A percentile compares a stretch with the other conserved stretches of the same genome.
Evolutionary conservation across 2,329 filamentous ascomycete genomes (phyloP).

Genomic region (Pestalotiopsis sp.): DNA sequence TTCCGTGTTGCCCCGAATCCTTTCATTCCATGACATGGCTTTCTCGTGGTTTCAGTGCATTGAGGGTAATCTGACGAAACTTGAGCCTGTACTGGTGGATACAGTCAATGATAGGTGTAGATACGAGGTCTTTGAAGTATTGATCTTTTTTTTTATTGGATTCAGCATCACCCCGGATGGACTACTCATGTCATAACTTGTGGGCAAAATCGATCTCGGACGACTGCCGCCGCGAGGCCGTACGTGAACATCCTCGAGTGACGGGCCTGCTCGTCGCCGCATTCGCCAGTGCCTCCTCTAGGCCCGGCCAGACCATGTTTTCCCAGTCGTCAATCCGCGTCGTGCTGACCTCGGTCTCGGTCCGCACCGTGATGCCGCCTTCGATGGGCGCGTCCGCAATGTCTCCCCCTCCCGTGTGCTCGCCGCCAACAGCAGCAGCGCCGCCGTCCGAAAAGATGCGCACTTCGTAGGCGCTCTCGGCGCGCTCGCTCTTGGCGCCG

Average conservation of each 20-base stretch:
- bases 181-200: background rate
- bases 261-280: background rate
- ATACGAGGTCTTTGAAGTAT: no score
- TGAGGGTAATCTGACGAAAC: no score
- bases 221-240: background rate
- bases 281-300: background rate
- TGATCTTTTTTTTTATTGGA: no score
- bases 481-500: background rate
- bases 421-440: background rate
- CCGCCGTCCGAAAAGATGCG: constrained; percentile 2
- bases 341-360: constrained; percentile 3
- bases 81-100: no score
- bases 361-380: constrained; percentile 1
- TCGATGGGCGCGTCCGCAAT: background rate
- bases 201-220: constrained; percentile 3
- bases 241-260: background rate
- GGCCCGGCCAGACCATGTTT: background rate
- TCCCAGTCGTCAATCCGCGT: background rate
- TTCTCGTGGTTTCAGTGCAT: no score
- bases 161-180: background rate
- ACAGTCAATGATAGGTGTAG: no score
- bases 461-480: constrained; percentile 7
- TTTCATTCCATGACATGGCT: no score
- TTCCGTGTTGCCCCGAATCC: no score
- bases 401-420: background rate